phyloP scores from a whole-genome alignment of 345 rosid genomes.

The Pugionium dolabratum region DNA sequence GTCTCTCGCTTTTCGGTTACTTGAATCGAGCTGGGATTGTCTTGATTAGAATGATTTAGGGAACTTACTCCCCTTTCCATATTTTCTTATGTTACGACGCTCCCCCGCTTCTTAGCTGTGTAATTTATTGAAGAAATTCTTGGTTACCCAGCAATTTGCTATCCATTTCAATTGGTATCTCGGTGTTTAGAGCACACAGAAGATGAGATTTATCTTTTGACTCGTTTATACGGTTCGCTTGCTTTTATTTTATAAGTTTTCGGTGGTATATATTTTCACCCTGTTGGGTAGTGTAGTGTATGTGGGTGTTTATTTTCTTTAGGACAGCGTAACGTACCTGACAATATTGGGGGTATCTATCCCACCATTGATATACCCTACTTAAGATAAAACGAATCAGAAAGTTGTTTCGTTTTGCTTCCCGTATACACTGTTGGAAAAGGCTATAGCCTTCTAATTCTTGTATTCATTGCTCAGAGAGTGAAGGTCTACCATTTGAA shows the following conservation, averaged over 20 bases:
- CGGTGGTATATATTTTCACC: not conserved
- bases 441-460: not conserved
- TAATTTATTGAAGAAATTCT: constrained; percentile 20
- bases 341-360: not conserved
- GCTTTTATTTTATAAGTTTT: constrained; percentile 7
- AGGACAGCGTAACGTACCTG: not conserved
- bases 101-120: not conserved
- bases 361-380: not conserved
- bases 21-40: constrained; percentile 25
- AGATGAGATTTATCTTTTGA: constrained; percentile 7
- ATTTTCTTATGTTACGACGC: not conserved
- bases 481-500: constrained; percentile 91
- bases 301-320: not conserved
- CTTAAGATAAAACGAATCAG: not conserved
- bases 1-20: constrained; percentile 26
- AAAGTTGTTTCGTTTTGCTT: not conserved
- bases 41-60: constrained; percentile 14
- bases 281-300: no score
- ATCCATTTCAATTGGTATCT: constrained; percentile 13
- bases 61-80: not conserved
- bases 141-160: not conserved
- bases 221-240: not conserved
- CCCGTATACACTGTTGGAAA: not conserved
- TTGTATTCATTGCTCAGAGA: constrained; percentile 52
- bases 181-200: constrained; percentile 5